Conservation (phyloP, 768 basidiomycete genomes). For the Crassisporium funariophilum region DNA sequence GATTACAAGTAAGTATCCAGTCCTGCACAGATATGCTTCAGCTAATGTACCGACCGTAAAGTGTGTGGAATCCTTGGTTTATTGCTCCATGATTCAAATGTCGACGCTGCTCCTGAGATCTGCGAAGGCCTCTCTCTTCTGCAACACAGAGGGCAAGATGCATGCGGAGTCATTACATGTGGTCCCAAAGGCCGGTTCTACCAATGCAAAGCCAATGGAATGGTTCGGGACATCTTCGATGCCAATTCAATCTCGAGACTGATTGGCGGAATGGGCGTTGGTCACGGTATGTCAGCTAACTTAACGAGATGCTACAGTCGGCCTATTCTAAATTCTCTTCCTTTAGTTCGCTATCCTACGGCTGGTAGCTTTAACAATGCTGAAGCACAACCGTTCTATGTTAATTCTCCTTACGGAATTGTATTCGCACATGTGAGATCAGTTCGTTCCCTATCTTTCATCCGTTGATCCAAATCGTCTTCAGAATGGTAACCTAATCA, state of each 20-base stretch:
- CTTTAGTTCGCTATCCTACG: slow-evolving; percentile 91
- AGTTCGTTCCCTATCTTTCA: slow-evolving; percentile 3
- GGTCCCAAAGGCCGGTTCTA: slow-evolving; percentile 93
- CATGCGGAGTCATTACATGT: slow-evolving; percentile 96
- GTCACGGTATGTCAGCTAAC: slow-evolving; percentile 70
- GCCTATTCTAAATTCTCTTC: slow-evolving; percentile 10
- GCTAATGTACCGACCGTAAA: too few relatives aligned
- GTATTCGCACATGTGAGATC: slow-evolving; percentile 90
- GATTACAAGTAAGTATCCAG: slow-evolving; percentile 19
- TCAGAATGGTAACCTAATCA: slow-evolving; percentile 98
- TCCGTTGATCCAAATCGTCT: slow-evolving; percentile 5
- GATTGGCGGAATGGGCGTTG: slow-evolving; percentile 95
- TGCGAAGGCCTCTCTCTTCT: slow-evolving; percentile 93
- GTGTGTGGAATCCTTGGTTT: slow-evolving; percentile 96
- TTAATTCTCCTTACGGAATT: slow-evolving; percentile 99
- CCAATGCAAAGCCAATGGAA: slow-evolving; percentile 98
- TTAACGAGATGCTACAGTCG: slow-evolving; percentile 1
- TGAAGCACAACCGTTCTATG: slow-evolving; percentile 99
- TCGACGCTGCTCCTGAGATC: slow-evolving; percentile 85
- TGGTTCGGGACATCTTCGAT: slow-evolving; percentile 98
- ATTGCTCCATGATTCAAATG: slow-evolving; percentile 73
- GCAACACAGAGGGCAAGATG: slow-evolving; percentile 98
- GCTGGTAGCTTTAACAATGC: slow-evolving; percentile 96
- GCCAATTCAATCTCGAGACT: slow-evolving; percentile 71
- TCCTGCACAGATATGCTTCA: too few relatives aligned